Conservation (phyloP, 768 basidiomycete genomes). For the Russula ochroleuca region DNA sequence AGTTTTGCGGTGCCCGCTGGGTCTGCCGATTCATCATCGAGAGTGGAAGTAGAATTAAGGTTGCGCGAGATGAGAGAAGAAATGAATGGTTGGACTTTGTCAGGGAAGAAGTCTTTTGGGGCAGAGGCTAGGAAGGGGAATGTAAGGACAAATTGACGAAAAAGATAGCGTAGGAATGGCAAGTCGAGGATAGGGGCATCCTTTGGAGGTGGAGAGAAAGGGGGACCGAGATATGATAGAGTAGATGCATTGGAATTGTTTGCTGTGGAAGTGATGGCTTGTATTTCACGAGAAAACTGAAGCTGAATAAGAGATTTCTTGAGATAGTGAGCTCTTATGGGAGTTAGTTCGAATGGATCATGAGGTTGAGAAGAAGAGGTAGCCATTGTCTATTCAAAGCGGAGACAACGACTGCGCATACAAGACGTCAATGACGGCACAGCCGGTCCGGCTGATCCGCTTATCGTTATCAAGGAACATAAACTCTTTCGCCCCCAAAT, state of each 20-base stretch:
- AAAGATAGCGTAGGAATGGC: constrained; percentile 85
- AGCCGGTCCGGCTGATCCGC: constrained; percentile 11
- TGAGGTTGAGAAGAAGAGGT: neutral
- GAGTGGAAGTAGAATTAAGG: constrained; percentile 54
- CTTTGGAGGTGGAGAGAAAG: constrained; percentile 71
- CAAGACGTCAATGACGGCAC: neutral
- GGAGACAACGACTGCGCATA: neutral
- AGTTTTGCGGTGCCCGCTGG: constrained; percentile 60
- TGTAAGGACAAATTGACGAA: constrained; percentile 87
- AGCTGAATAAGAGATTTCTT: constrained; percentile 92
- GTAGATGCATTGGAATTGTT: constrained; percentile 49
- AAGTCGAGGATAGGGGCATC: constrained; percentile 60
- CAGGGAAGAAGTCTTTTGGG: constrained; percentile 86
- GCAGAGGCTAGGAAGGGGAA: constrained; percentile 93
- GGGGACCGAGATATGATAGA: constrained; percentile 83
- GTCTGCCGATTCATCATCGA: constrained; percentile 53
- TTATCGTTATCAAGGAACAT: constrained; percentile 33
- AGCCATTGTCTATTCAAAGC: neutral
- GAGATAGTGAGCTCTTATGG: constrained; percentile 93
- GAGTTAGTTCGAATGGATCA: constrained; percentile 50
- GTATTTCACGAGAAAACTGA: constrained; percentile 78
- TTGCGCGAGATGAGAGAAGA: constrained; percentile 78
- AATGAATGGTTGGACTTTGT: constrained; percentile 93
- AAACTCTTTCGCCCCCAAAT: constrained; percentile 38
- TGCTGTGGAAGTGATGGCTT: constrained; percentile 51